phyloP scores from a whole-genome alignment of 257 asterid genomes.

The Coffea eugenioides region DNA sequence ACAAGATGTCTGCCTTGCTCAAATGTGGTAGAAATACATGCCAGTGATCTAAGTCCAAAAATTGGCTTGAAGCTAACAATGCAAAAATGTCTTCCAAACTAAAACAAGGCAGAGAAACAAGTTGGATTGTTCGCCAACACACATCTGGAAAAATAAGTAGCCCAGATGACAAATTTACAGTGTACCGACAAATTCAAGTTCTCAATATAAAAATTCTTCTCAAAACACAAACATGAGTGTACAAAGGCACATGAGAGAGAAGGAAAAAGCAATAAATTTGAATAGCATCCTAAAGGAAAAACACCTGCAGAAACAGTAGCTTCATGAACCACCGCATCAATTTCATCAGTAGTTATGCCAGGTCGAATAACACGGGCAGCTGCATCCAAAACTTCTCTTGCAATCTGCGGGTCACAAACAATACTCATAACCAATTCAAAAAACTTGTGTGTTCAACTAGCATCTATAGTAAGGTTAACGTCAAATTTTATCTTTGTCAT shows the following conservation, averaged over 20 bases:
- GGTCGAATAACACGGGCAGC: slow-evolving; percentile 93
- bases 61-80: background rate
- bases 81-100: background rate
- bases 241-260: background rate
- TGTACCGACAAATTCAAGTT: background rate
- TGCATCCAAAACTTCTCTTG: slow-evolving; percentile 93
- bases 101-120: background rate
- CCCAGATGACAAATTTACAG: background rate
- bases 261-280: background rate
- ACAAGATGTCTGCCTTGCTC: background rate
- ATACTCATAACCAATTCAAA: slow-evolving; percentile 2
- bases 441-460: background rate
- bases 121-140: background rate
- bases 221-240: background rate
- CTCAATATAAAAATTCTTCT: background rate
- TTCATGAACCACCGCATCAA: slow-evolving; percentile 94
- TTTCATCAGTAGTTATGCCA: slow-evolving; percentile 96
- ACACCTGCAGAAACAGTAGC: slow-evolving; percentile 91
- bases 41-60: background rate
- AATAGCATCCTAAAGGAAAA: slow-evolving; percentile 3
- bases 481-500: slow-evolving; percentile 1
- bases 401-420: slow-evolving; percentile 48
- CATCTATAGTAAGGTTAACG: background rate
- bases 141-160: background rate
- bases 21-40: background rate